These are phyloP conservation scores for Bipolaris zeicola DNA, from an alignment of 2,329 filamentous ascomycete species.

Conservation along the genomic window DNA sequence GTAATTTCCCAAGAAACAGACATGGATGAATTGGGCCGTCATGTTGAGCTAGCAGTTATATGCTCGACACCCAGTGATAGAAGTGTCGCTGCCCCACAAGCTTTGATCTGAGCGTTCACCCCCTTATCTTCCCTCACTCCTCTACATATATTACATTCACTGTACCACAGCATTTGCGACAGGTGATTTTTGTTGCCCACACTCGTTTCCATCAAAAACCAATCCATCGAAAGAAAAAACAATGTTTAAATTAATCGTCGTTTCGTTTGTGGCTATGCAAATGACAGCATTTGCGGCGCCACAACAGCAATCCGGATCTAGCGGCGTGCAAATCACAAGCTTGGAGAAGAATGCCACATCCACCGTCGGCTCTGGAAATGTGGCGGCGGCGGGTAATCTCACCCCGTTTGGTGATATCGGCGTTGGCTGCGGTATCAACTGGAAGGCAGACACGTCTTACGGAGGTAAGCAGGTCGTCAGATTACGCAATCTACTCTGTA, in stretches of 20 bases:
- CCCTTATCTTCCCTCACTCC: not conserved
- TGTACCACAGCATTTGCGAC: not conserved
- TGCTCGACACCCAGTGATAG: not conserved
- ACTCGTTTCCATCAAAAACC: not conserved
- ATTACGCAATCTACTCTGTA: not conserved
- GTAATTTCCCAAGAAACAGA: not conserved
- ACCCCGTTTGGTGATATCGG: constrained; percentile 18
- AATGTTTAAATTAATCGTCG: constrained; percentile 3
- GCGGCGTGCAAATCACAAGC: constrained; percentile 8
- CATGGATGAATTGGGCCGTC: not conserved
- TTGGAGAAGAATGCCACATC: constrained; percentile 13
- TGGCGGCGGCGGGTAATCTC: constrained; percentile 14
- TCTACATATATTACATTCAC: not conserved
- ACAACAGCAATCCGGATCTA: not conserved
- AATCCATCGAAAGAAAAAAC: not conserved
- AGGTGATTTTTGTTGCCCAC: not conserved
- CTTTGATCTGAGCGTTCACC: not conserved
- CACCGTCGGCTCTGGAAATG: constrained; percentile 12
- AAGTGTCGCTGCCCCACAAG: not conserved
- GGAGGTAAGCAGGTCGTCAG: constrained; percentile 7
- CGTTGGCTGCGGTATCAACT: constrained; percentile 19
- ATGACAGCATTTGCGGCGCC: constrained; percentile 8
- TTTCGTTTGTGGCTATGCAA: constrained; percentile 7
- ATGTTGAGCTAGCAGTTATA: not conserved
- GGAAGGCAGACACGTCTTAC: constrained; percentile 12